phyloP scores from a whole-genome alignment of 495 filamentous ascomycete genomes.

The Neurospora cerealis region DNA sequence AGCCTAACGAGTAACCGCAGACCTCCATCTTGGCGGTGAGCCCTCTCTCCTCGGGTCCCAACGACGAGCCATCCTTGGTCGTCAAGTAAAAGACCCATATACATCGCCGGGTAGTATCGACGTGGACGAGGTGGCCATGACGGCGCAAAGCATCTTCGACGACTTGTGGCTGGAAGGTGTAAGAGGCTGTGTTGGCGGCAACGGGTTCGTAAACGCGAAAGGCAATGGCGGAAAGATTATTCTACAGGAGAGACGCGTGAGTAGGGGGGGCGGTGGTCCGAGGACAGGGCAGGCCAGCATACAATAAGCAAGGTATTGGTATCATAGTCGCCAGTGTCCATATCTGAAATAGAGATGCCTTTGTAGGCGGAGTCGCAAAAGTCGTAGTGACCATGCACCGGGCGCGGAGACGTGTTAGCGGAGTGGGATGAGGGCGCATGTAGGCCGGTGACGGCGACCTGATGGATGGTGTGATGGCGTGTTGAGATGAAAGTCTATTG shows the following conservation, averaged over 20 bases:
- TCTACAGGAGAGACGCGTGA: conserved; percentile 22
- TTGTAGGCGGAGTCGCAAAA: conserved; percentile 7
- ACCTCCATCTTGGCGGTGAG: conserved; percentile 28
- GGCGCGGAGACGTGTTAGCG: conserved; percentile 3
- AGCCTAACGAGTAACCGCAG: conserved; percentile 28
- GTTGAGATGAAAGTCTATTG: neutral
- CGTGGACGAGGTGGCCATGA: conserved; percentile 40
- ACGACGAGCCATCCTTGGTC: conserved; percentile 19
- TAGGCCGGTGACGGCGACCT: neutral
- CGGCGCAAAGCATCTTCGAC: conserved; percentile 37
- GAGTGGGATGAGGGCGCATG: conserved; percentile 10
- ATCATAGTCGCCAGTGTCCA: conserved; percentile 45
- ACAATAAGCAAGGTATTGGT: conserved; percentile 44
- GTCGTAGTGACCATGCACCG: conserved; percentile 16
- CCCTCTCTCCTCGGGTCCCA: conserved; percentile 14
- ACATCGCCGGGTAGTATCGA: conserved; percentile 35
- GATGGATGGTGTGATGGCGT: neutral
- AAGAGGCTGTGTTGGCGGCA: conserved; percentile 24
- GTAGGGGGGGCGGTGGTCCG: neutral
- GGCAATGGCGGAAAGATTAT: conserved; percentile 35
- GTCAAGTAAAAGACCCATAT: conserved; percentile 42
- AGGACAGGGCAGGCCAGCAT: conserved; percentile 4
- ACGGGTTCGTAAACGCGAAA: conserved; percentile 39
- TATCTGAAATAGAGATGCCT: conserved; percentile 26
- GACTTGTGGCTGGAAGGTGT: conserved; percentile 30